Evolutionary conservation across 768 basidiomycete species (phyloP).

Genomic region (Inosperma sp.): DNA sequence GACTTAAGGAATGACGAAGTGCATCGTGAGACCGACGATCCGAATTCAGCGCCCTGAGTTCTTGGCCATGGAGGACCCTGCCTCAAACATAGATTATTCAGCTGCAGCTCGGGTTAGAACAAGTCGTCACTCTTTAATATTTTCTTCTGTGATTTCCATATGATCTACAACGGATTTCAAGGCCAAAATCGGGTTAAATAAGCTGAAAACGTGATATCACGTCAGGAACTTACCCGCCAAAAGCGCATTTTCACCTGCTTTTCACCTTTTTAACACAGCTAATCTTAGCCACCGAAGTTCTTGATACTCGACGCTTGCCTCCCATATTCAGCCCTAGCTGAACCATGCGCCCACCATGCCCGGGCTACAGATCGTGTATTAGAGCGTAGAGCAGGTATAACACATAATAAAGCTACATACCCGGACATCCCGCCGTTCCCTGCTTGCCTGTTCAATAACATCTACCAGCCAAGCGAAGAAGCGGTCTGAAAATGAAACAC

Average conservation of each 20-base stretch:
- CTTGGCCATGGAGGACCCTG: constrained; percentile 75
- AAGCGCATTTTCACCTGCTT: constrained; percentile 59
- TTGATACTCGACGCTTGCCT: constrained; percentile 71
- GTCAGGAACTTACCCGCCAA: constrained; percentile 49
- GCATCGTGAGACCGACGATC: constrained; percentile 53
- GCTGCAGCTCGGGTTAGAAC: constrained; percentile 18
- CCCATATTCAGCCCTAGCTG: constrained; percentile 13
- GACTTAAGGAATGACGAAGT: too few relatives aligned
- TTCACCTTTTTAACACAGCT: constrained; percentile 73
- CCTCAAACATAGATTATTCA: constrained; percentile 24
- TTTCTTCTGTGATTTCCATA: constrained; percentile 66
- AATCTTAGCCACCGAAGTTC: constrained; percentile 86
- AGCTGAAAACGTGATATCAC: background rate
- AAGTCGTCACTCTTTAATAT: constrained; percentile 61
- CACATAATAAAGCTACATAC: too few relatives aligned
- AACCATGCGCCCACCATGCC: constrained; percentile 2
- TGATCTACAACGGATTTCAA: constrained; percentile 76
- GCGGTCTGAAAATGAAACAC: too few relatives aligned
- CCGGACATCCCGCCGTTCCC: too few relatives aligned
- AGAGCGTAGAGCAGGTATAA: too few relatives aligned
- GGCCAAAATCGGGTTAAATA: constrained; percentile 37
- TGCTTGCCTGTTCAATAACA: too few relatives aligned
- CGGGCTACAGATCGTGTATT: too few relatives aligned
- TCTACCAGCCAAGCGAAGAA: too few relatives aligned
- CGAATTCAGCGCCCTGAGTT: constrained; percentile 62